A percentile compares a stretch with the other conserved stretches of the same genome.
Conservation (phyloP, 2,329 filamentous ascomycete species). For the Aspergillus sp. region DNA sequence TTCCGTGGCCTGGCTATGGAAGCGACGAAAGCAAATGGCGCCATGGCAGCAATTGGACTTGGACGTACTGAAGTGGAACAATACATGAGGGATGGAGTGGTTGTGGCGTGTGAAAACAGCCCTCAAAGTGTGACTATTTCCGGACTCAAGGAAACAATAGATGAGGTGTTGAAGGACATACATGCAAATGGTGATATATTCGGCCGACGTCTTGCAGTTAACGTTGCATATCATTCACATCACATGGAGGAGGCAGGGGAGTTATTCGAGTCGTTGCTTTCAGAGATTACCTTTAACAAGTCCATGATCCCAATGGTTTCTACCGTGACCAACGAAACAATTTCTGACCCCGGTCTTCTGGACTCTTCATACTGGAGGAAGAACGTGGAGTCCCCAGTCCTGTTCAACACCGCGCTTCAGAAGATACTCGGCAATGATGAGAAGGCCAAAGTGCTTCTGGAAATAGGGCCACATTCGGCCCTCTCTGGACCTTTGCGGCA, state of each 20-base stretch:
- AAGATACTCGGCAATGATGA: constrained; percentile 1
- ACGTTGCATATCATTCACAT: constrained; percentile 17
- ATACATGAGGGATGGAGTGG: constrained; percentile 9
- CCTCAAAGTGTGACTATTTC: constrained; percentile 30
- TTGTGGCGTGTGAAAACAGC: constrained; percentile 41
- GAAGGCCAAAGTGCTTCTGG: constrained; percentile 22
- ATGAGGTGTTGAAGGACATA: neutral
- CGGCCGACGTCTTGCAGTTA: constrained; percentile 10
- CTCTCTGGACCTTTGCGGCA: constrained; percentile 31
- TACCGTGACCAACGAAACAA: neutral
- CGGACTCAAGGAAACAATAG: constrained; percentile 1
- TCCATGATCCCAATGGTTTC: constrained; percentile 9
- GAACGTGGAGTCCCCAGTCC: constrained; percentile 22
- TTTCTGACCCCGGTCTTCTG: neutral
- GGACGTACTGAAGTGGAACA: constrained; percentile 1
- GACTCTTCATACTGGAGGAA: constrained; percentile 8
- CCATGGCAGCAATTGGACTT: constrained; percentile 24
- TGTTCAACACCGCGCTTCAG: constrained; percentile 16
- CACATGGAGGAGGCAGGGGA: neutral
- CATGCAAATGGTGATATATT: constrained; percentile 4
- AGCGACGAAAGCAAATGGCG: neutral
- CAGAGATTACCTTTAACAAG: neutral
- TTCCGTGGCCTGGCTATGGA: neutral
- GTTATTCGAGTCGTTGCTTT: neutral
- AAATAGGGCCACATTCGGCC: constrained; percentile 38